Base-by-base conservation (phyloP, 805 yeast species). In the Phaffomyces antillensis region DNA sequence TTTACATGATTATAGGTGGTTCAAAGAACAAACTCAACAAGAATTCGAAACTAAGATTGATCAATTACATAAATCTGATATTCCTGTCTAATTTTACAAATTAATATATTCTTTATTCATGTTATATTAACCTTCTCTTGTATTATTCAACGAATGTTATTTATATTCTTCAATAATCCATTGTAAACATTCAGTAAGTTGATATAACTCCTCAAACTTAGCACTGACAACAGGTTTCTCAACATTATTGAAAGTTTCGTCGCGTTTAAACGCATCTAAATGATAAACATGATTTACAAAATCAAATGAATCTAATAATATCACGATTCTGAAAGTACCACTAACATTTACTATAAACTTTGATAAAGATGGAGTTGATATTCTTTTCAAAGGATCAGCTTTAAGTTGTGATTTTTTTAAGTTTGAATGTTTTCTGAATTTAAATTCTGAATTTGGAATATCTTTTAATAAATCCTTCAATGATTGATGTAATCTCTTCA, bases 111-210 rank as follows among this genome's bases (percentile, higher is more conserved):
- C 13, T 28, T 28, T 26, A 5, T 11, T 10, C 12, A 28, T 28
- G 30, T 10, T 28, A 5, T 5, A 28, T 8, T 28, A 11, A 10
- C 10, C 13, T 28, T 28, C 11, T 28, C 13, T 28, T 28, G 15
- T 11, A 28, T 28, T 12, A 28, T 28, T 12, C 11, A 28, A 3
- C 12, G 30, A 37, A 32, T 20, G 6, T 31, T 46, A 43, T 35
- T 40, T 41, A 10, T 49, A 39, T 17, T 46, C 41, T 23, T 61
- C 53, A 3, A 78, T 58, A 1, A 78, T 63, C 84, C 84, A 79
- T 39, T 68, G 70, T 37, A 79, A 55, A 52, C 83, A 77, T 52
- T 78, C 81, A 41, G 73, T 76, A 6, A 77, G 62, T 36, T 76
- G 83, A 37, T 67, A 58, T 33, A 75, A 61, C 43, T 78, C 82